Base-by-base conservation (phyloP, 352 stramenopile species). In the Blastocystis sp. region DNA sequence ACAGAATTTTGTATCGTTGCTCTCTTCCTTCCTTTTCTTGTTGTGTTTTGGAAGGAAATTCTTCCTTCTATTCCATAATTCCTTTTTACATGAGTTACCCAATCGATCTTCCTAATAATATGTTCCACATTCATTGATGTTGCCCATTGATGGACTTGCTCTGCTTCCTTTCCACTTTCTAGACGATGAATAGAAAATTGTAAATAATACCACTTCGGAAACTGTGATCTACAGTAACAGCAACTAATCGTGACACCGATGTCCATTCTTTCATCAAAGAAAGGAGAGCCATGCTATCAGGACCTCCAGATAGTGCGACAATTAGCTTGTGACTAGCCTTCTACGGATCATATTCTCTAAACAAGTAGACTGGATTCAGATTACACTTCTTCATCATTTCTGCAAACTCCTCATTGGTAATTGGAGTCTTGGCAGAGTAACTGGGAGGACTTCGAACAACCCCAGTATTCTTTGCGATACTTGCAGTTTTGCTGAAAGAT, bases 81-180 rank as follows among this genome's bases (percentile, higher is more conserved):
- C 29, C 5, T 14, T 19, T 1, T 21, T 16, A n/a, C 4, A 52
- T 5, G 1, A 43, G 1, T 46, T 66, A 66, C 71, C 71, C 71
- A 83, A 37, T 83, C 71, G 43, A 83, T 83, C 29, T 83, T 83
- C 54, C 66, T 83, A n/a, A 42, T 63, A 29, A 83, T 29, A 43
- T 83, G 71, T 21, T 27, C 19, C 14, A 83, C 58, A 29, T 66
- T 42, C 46, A 83, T 63, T 11, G 46, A 66, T 29, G 43, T 27
- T 16, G 66, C 71, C 71, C 71, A 83, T 37, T 83, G 24, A 83
- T 83, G 71, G 35, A 83, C 71, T 66, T 51, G 49, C 32, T 27
- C n/a, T 21, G 71, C 71, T 43, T 83, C 71, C 29, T 27, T 29
- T 43, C 51, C 71, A 66, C 71, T 83, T 54, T 83, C 71, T 83